Conservation (phyloP, 805 yeast species). For the Wickerhamiella musiphila region DNA sequence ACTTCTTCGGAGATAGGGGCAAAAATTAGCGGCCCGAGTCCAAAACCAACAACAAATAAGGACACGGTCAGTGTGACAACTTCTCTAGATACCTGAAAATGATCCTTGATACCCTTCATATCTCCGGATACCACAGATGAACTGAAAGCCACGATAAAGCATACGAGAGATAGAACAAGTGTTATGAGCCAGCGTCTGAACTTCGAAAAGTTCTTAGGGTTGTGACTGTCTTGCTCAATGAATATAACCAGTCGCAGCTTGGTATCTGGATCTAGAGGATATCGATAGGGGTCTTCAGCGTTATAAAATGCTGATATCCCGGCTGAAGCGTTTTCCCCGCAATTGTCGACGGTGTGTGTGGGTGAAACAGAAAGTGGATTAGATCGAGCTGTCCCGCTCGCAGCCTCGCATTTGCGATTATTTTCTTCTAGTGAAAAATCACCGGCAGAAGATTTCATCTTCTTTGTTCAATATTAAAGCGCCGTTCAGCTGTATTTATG, state of each 20-base stretch:
- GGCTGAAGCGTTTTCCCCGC: no score
- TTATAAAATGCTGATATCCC: no score
- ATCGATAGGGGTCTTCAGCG: slow-evolving; percentile 1
- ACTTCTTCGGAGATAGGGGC: slow-evolving; percentile 44
- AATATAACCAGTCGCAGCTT: not conserved
- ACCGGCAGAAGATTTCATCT: no score
- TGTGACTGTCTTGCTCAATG: not conserved
- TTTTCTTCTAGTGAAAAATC: no score
- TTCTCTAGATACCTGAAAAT: slow-evolving; percentile 49
- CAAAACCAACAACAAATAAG: slow-evolving; percentile 43
- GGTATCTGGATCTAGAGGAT: not conserved
- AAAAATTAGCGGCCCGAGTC: slow-evolving; percentile 41
- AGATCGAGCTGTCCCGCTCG: no score
- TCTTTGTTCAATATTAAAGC: no score
- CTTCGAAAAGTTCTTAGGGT: slow-evolving; percentile 1
- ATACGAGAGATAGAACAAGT: slow-evolving; percentile 46
- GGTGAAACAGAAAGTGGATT: no score
- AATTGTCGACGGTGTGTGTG: no score
- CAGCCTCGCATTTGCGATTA: no score
- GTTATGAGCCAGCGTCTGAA: slow-evolving; percentile 31
- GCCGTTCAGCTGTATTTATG: no score
- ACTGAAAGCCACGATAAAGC: slow-evolving; percentile 83
- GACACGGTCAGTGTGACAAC: slow-evolving; percentile 43
- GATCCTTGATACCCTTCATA: slow-evolving; percentile 42
- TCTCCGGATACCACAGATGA: slow-evolving; percentile 86